Evolutionary conservation across 2,329 filamentous ascomycete genomes (phyloP).

Genomic region (Colletotrichum sp.): DNA sequence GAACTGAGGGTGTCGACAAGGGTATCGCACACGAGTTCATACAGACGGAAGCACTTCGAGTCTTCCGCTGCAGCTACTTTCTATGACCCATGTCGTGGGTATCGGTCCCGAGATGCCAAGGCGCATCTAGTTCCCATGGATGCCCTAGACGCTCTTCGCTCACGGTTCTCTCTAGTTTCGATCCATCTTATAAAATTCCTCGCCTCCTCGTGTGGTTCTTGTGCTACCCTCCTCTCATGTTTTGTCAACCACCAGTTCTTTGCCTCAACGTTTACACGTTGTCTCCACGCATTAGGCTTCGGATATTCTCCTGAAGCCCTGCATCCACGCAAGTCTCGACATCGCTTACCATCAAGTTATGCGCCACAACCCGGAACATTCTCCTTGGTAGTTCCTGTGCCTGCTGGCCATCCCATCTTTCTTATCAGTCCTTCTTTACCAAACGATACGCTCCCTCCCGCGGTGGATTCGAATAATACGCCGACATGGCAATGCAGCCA

Average conservation of each 20-base stretch:
- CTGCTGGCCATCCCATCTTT: neutral
- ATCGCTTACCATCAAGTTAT: neutral
- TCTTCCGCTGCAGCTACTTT: slow-evolving; percentile 18
- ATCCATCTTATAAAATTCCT: slow-evolving; percentile 16
- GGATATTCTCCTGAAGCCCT: neutral
- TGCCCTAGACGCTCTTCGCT: neutral
- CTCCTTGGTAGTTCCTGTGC: neutral
- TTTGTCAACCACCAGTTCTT: neutral
- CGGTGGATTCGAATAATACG: neutral
- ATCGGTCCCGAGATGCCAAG: slow-evolving; percentile 20
- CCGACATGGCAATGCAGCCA: neutral
- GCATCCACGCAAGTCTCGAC: neutral
- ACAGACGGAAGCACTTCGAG: slow-evolving; percentile 10
- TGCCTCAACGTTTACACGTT: neutral
- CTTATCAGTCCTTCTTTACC: neutral
- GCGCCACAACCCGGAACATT: neutral
- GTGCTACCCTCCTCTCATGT: neutral
- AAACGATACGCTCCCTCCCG: neutral
- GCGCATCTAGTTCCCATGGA: neutral
- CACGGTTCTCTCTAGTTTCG: slow-evolving; percentile 1
- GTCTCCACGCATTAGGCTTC: neutral
- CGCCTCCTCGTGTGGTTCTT: neutral
- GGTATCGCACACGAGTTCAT: slow-evolving; percentile 4
- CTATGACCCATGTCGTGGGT: slow-evolving; percentile 10
- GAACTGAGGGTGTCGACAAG: slow-evolving; percentile 12